Conservation (phyloP, 2,329 filamentous ascomycete genomes). For the Talaromyces sp. region DNA sequence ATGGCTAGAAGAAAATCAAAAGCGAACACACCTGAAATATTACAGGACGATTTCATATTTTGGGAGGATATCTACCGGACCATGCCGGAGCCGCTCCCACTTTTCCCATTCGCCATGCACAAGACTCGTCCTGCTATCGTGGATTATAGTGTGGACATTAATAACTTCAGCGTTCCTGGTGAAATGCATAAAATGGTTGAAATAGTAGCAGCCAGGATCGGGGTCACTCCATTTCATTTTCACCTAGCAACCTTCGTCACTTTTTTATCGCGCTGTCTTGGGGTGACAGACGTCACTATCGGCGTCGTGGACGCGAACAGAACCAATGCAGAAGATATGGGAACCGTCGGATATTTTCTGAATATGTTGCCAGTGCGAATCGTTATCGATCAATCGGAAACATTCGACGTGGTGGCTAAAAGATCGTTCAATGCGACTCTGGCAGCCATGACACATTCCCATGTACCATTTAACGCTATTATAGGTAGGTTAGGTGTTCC, state of each 20-base stretch:
- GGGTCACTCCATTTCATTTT: constrained; percentile 47
- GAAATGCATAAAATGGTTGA: background rate
- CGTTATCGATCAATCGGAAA: constrained; percentile 20
- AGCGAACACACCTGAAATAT: constrained; percentile 26
- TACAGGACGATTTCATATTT: constrained; percentile 30
- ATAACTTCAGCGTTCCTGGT: background rate
- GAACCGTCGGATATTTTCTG: constrained; percentile 47
- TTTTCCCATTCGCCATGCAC: constrained; percentile 31
- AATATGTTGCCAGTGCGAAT: constrained; percentile 51
- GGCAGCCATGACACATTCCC: constrained; percentile 42
- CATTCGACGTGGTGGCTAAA: constrained; percentile 33
- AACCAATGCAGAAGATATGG: constrained; percentile 28
- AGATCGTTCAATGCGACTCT: constrained; percentile 27
- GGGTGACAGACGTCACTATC: constrained; percentile 43
- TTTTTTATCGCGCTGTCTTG: constrained; percentile 36
- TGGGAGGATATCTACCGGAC: constrained; percentile 32
- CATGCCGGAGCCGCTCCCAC: constrained; percentile 28
- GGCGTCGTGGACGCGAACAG: constrained; percentile 49
- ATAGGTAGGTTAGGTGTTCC: constrained; percentile 43
- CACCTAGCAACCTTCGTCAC: constrained; percentile 43
- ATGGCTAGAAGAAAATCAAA: background rate
- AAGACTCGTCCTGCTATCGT: constrained; percentile 23
- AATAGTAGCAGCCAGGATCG: constrained; percentile 17
- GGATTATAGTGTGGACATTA: constrained; percentile 17
- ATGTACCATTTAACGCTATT: constrained; percentile 50